A percentile compares a stretch with the other conserved stretches of the same genome.
Evolutionary conservation across 805 yeast species (phyloP).

Genomic region (Kodamaea kakaduensis): DNA sequence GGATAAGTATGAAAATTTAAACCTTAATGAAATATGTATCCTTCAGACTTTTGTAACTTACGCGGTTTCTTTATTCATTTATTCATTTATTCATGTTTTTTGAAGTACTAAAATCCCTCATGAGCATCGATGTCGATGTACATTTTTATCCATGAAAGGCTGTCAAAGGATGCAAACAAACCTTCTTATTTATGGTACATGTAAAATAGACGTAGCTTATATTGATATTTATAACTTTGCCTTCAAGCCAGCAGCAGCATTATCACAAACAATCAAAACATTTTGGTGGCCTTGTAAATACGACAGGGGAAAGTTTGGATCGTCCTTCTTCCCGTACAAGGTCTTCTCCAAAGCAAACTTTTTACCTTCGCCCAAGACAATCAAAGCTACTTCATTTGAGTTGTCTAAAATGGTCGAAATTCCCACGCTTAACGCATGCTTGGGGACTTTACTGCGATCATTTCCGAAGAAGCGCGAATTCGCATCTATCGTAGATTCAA

Average conservation of each 20-base stretch:
- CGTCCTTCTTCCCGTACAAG: slow-evolving; percentile 31
- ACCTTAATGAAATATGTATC: too few relatives aligned
- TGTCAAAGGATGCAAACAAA: too few relatives aligned
- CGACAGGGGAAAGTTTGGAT: slow-evolving; percentile 45
- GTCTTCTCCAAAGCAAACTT: slow-evolving; percentile 46
- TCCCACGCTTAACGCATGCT: slow-evolving; percentile 50
- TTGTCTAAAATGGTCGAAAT: slow-evolving; percentile 54
- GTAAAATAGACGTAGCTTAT: too few relatives aligned
- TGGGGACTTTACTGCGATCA: slow-evolving; percentile 47
- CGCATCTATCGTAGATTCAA: slow-evolving; percentile 47
- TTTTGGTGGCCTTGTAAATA: slow-evolving; percentile 47
- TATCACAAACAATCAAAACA: slow-evolving; percentile 45
- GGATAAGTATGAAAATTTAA: too few relatives aligned
- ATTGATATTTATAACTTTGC: slow-evolving; percentile 27
- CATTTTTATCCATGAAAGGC: too few relatives aligned
- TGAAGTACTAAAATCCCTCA: too few relatives aligned
- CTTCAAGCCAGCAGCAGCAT: slow-evolving; percentile 41
- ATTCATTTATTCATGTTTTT: too few relatives aligned
- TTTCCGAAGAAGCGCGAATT: slow-evolving; percentile 50
- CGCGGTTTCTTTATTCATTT: too few relatives aligned
- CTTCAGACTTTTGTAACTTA: too few relatives aligned
- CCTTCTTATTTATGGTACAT: too few relatives aligned
- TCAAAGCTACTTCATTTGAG: slow-evolving; percentile 48
- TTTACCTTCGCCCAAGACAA: slow-evolving; percentile 49
- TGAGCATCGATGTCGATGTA: too few relatives aligned